These are phyloP conservation scores for Mycosarcoma maydis DNA, from an alignment of 1,284 basidiomycete species.

Conservation along the genomic window DNA sequence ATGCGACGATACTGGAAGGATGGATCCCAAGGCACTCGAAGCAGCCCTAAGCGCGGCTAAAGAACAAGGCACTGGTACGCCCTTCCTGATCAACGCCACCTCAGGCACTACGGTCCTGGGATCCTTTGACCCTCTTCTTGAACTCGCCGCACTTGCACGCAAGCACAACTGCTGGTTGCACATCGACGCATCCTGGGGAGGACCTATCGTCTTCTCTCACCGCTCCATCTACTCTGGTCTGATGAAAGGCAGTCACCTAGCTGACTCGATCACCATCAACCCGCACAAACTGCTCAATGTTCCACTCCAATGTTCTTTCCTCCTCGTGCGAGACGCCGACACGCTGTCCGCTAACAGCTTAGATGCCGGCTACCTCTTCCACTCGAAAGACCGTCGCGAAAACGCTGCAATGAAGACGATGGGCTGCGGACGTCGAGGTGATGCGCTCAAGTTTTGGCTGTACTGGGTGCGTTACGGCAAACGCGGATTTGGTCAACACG, in stretches of 20 bases:
- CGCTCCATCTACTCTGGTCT: slow-evolving; percentile 20
- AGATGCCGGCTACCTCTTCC: slow-evolving; percentile 68
- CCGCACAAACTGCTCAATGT: slow-evolving; percentile 69
- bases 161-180: slow-evolving; percentile 66
- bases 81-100: slow-evolving; percentile 69
- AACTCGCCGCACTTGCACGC: slow-evolving; percentile 62
- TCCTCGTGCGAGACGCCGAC: slow-evolving; percentile 64
- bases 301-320: slow-evolving; percentile 68
- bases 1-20: slow-evolving; percentile 57
- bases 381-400: slow-evolving; percentile 48
- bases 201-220: slow-evolving; percentile 66
- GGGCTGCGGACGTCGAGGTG: slow-evolving; percentile 67
- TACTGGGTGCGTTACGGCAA: slow-evolving; percentile 67
- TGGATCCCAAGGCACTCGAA: slow-evolving; percentile 52
- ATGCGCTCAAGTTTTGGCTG: slow-evolving; percentile 68
- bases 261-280: slow-evolving; percentile 68
- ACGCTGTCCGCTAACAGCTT: slow-evolving; percentile 66
- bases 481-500: slow-evolving; percentile 57
- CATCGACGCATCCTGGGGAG: slow-evolving; percentile 69
- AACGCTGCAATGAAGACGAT: slow-evolving; percentile 62
- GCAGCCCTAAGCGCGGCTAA: slow-evolving; percentile 22
- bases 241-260: slow-evolving; percentile 60
- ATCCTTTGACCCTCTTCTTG: slow-evolving; percentile 66
- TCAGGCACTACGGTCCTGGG: slow-evolving; percentile 68
- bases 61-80: slow-evolving; percentile 40